Percentiles rank a stretch among this genome's conserved stretches.
Evolutionary conservation across 1,139 yeast genomes (phyloP).

Genomic region (Debaryomycetaceae sp.): DNA sequence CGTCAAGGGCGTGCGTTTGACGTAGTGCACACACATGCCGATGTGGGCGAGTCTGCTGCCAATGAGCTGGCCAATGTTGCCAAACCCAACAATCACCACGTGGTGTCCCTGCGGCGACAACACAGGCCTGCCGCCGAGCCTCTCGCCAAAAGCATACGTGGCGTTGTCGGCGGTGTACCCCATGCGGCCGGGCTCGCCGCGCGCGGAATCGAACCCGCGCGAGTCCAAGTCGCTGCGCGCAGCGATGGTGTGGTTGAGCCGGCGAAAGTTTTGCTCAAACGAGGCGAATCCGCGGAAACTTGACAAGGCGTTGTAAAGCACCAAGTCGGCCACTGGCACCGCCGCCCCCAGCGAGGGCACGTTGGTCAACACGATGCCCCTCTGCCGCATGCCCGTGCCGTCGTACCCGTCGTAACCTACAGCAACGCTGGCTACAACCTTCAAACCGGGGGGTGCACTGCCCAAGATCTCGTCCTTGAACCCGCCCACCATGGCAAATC

Average conservation of each 20-base stretch:
- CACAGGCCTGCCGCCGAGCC: slow-evolving; percentile 30
- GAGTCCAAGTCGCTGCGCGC: slow-evolving; percentile 34
- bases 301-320: slow-evolving; percentile 53
- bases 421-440: slow-evolving; percentile 59
- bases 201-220: slow-evolving; percentile 27
- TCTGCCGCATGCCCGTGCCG: slow-evolving; percentile 30
- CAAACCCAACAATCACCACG: slow-evolving; percentile 74
- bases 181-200: slow-evolving; percentile 32
- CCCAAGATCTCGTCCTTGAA: slow-evolving; percentile 44
- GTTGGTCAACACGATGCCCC: slow-evolving; percentile 56
- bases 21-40: slow-evolving; percentile 66
- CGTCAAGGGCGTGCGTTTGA: slow-evolving; percentile 50
- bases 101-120: slow-evolving; percentile 53
- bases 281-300: slow-evolving; percentile 59
- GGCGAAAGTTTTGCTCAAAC: slow-evolving; percentile 41
- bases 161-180: slow-evolving; percentile 17
- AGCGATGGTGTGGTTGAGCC: slow-evolving; percentile 34
- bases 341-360: slow-evolving; percentile 61
- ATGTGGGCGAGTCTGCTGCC: slow-evolving; percentile 52
- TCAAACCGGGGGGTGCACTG: slow-evolving; percentile 47
- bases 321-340: slow-evolving; percentile 77
- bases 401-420: slow-evolving; percentile 70
- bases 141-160: slow-evolving; percentile 48
- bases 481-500: slow-evolving; percentile 49
- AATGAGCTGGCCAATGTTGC: slow-evolving; percentile 66